Evolutionary conservation across 75 land plant species (phyloP).

Genomic region (Picea sitchensis): DNA sequence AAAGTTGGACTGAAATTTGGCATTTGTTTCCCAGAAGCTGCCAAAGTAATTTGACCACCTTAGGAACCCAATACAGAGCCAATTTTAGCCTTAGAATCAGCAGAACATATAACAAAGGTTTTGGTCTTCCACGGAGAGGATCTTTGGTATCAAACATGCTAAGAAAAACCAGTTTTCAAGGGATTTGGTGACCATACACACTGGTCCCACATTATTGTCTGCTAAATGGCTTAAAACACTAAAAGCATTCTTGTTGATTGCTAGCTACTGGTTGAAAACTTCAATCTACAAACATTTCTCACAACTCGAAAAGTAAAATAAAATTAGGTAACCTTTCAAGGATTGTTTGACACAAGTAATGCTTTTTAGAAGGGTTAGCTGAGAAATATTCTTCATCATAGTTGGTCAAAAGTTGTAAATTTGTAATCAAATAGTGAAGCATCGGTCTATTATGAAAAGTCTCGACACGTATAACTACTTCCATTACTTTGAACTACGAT

Average conservation of each 20-base stretch:
- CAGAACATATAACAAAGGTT: not conserved
- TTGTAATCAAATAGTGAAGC: not conserved
- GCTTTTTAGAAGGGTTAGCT: not conserved
- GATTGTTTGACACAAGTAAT: not conserved
- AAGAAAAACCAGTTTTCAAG: not conserved
- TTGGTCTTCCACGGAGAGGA: not conserved
- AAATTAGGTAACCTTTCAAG: not conserved
- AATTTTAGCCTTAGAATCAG: not conserved
- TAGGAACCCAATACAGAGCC: not conserved
- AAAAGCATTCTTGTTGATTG: not conserved
- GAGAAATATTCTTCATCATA: not conserved
- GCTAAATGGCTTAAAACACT: not conserved
- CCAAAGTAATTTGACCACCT: not conserved
- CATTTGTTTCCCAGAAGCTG: not conserved
- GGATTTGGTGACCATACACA: not conserved
- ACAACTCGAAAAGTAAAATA: not conserved
- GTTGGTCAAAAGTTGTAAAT: not conserved
- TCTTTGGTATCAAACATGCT: not conserved
- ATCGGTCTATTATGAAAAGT: not conserved
- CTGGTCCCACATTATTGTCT: not conserved
- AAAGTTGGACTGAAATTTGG: too few relatives aligned
- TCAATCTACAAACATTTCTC: not conserved
- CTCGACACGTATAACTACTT: not conserved
- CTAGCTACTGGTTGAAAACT: not conserved
- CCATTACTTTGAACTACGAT: conserved; percentile 1